Percentiles rank a stretch among this genome's conserved stretches.
phyloP scores from a whole-genome alignment of 768 basidiomycete genomes.

The Obba rivulosa region DNA sequence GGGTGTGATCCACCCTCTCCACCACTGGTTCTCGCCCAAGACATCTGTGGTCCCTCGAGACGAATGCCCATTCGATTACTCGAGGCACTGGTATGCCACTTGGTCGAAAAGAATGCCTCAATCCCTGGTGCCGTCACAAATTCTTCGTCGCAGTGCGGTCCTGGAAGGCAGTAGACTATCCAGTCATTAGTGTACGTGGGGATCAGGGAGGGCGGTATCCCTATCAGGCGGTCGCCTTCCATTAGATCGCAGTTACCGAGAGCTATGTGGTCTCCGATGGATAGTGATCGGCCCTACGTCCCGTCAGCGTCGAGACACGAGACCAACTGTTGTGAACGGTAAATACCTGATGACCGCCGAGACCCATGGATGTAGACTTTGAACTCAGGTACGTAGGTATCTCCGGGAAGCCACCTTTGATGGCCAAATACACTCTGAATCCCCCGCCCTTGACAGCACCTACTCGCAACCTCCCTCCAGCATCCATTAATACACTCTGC shows the following conservation, averaged over 20 bases:
- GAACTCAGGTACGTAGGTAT: slow-evolving; percentile 54
- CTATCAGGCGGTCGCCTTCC: slow-evolving; percentile 11
- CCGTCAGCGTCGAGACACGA: not conserved
- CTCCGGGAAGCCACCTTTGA: slow-evolving; percentile 56
- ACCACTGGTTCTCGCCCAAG: slow-evolving; percentile 51
- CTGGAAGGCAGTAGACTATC: slow-evolving; percentile 49
- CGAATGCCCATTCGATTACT: slow-evolving; percentile 65
- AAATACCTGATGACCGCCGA: slow-evolving; percentile 54
- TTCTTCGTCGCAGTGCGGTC: slow-evolving; percentile 57
- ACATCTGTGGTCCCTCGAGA: slow-evolving; percentile 44
- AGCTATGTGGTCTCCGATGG: slow-evolving; percentile 44
- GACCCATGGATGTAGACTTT: slow-evolving; percentile 59
- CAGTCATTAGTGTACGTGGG: slow-evolving; percentile 46
- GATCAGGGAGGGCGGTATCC: slow-evolving; percentile 25
- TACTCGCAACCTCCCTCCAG: slow-evolving; percentile 38
- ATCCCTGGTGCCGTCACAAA: slow-evolving; percentile 48
- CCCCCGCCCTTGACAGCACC: slow-evolving; percentile 31
- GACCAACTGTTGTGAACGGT: not conserved
- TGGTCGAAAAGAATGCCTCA: slow-evolving; percentile 42
- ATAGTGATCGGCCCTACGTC: slow-evolving; percentile 44
- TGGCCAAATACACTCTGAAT: slow-evolving; percentile 48
- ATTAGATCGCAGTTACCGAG: slow-evolving; percentile 30
- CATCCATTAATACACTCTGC: slow-evolving; percentile 42
- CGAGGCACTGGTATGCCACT: slow-evolving; percentile 49
- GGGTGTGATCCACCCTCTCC: slow-evolving; percentile 69